These are phyloP conservation scores for Tulasnella sp. DNA, from an alignment of 768 basidiomycete genomes.

Conservation along the genomic window DNA sequence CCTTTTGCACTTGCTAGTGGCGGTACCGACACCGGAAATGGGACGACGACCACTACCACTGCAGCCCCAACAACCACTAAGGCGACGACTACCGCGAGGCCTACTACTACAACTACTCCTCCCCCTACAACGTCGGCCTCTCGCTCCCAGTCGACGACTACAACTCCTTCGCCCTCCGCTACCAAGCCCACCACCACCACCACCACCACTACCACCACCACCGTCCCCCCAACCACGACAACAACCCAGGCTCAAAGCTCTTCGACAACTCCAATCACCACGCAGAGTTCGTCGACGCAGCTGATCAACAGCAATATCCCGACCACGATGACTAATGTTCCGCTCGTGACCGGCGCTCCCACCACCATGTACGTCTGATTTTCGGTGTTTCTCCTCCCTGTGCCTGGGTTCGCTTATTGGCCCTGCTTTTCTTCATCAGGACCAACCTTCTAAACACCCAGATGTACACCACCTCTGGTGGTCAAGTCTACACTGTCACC, in stretches of 20 bases:
- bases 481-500: slow-evolving; percentile 19
- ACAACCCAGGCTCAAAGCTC: not conserved
- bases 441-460: slow-evolving; percentile 3
- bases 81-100: not conserved
- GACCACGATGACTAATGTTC: not conserved
- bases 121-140: not conserved
- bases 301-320: not conserved
- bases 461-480: not conserved
- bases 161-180: not conserved
- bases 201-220: not conserved
- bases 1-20: not conserved
- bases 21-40: not conserved
- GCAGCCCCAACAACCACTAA: not conserved
- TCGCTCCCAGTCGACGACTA: not conserved
- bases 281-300: not conserved
- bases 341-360: not conserved
- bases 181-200: not conserved
- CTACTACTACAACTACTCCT: not conserved
- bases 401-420: not conserved
- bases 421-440: not conserved
- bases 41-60: not conserved
- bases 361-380: not conserved
- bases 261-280: not conserved
- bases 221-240: not conserved
- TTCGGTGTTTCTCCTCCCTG: not conserved